Conservation (phyloP, 257 asterid species). For the Salvia rosmarinus region DNA sequence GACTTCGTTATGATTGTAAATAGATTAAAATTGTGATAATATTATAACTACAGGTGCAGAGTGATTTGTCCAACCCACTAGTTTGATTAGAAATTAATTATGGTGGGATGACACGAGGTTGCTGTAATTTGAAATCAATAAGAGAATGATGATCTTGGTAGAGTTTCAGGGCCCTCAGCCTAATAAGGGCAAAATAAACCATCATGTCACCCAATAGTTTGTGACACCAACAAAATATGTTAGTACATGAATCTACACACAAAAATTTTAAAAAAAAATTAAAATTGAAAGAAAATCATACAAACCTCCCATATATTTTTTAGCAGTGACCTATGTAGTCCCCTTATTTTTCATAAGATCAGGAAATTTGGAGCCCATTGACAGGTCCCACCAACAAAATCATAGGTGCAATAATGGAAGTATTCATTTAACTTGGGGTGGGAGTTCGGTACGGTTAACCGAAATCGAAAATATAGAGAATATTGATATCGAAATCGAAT, state of each 20-base stretch:
- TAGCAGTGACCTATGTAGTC: conserved; percentile 30
- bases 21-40: conserved; percentile 11
- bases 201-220: conserved; percentile 35
- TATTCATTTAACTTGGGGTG: too few relatives aligned
- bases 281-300: background rate
- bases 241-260: conserved; percentile 11
- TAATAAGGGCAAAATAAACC: conserved; percentile 40
- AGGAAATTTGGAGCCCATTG: conserved; percentile 30
- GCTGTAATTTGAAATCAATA: conserved; percentile 38
- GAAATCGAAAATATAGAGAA: too few relatives aligned
- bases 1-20: conserved; percentile 8
- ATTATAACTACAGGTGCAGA: conserved; percentile 34
- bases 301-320: conserved; percentile 3
- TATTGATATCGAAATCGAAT: too few relatives aligned
- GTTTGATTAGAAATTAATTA: conserved; percentile 27
- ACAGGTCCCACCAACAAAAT: conserved; percentile 27
- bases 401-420: conserved; percentile 27
- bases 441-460: too few relatives aligned
- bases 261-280: background rate
- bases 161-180: conserved; percentile 25
- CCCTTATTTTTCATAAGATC: conserved; percentile 27
- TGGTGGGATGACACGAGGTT: conserved; percentile 34
- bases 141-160: conserved; percentile 32
- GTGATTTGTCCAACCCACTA: conserved; percentile 30
- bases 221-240: conserved; percentile 30